These are phyloP conservation scores for Anethum foeniculum DNA, from an alignment of 140 eudicot genomes.

Conservation along the genomic window DNA sequence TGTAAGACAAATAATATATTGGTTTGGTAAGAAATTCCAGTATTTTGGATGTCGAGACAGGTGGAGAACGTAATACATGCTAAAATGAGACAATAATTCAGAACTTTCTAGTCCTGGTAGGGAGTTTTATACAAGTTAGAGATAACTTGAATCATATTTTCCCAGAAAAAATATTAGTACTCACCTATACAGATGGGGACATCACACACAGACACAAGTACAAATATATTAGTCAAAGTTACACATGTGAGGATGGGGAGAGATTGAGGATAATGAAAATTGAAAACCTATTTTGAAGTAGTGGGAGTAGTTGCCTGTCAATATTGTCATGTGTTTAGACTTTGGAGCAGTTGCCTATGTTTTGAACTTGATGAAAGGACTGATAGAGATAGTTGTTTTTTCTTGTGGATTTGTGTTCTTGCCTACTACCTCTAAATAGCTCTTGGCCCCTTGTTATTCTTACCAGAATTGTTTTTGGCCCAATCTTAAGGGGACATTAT, in stretches of 20 bases:
- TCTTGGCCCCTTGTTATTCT: not conserved
- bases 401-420: conserved; percentile 1
- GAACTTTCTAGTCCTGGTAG: not conserved
- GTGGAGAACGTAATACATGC: not conserved
- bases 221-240: not conserved
- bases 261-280: not conserved
- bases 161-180: not conserved
- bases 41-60: not conserved
- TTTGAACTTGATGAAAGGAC: not conserved
- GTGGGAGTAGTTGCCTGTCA: conserved; percentile 3
- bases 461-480: not conserved
- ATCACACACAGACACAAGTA: not conserved
- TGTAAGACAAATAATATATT: not conserved
- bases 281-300: not conserved
- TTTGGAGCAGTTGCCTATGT: not conserved
- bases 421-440: not conserved
- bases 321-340: not conserved
- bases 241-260: not conserved
- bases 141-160: not conserved
- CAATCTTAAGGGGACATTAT: not conserved
- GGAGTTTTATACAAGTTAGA: conserved; percentile 6
- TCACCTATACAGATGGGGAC: conserved; percentile 1
- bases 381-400: not conserved
- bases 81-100: not conserved
- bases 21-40: not conserved